These are phyloP conservation scores for Climacium dendroides DNA, from an alignment of 225 moss, liverwort and hornwort genomes.

Conservation along the genomic window DNA sequence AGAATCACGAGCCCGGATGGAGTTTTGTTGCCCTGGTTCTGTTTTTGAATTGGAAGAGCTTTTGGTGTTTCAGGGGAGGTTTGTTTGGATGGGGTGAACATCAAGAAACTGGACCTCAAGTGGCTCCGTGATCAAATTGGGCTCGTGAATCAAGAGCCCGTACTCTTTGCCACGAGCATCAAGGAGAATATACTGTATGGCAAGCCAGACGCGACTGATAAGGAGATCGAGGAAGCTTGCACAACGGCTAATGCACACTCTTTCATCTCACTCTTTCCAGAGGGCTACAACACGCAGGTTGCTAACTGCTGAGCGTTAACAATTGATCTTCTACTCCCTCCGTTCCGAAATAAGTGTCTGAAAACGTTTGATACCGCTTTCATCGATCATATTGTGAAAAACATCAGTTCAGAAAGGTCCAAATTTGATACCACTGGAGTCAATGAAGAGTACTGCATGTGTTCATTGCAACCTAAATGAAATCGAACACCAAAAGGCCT, in stretches of 20 bases:
- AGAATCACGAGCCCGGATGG: neutral
- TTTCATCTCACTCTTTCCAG: slow-evolving; percentile 39
- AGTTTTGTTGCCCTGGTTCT: neutral
- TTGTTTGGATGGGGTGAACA: slow-evolving; percentile 29
- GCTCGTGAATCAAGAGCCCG: slow-evolving; percentile 49
- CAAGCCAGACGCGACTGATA: slow-evolving; percentile 11
- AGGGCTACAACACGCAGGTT: slow-evolving; percentile 38
- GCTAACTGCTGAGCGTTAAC: neutral
- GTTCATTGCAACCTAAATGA: neutral
- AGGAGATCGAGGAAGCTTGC: slow-evolving; percentile 36
- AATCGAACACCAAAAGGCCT: neutral
- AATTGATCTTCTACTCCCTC: neutral
- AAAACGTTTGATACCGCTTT: neutral
- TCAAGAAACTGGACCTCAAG: slow-evolving; percentile 17
- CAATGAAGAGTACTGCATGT: neutral
- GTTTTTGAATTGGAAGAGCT: neutral
- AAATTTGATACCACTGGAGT: neutral
- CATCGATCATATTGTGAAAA: neutral
- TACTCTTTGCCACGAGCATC: slow-evolving; percentile 35
- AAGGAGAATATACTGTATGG: slow-evolving; percentile 40
- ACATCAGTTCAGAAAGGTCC: neutral
- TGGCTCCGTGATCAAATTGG: slow-evolving; percentile 43
- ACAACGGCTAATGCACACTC: slow-evolving; percentile 30
- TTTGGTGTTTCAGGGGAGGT: slow-evolving; percentile 15
- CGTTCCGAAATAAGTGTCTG: neutral